Evolutionary conservation across 2,329 filamentous ascomycete genomes (phyloP).

Genomic region (Tolypocladium capitatum): DNA sequence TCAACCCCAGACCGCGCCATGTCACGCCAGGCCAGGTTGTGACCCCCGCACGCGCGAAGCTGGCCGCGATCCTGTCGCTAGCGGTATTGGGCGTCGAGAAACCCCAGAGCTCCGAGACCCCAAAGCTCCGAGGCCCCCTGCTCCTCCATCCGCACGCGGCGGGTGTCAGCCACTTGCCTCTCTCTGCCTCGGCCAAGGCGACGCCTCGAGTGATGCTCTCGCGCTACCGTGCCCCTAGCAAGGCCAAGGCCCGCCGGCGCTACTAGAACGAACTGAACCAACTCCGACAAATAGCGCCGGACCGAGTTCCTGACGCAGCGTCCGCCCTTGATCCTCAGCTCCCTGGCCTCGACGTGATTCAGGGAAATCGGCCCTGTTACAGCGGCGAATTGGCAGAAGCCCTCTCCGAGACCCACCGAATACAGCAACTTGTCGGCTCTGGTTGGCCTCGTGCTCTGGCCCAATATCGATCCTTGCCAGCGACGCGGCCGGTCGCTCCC

Average conservation of each 20-base stretch:
- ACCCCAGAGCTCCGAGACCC: not conserved
- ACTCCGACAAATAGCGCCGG: too few relatives aligned
- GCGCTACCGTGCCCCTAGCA: too few relatives aligned
- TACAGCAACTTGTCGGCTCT: not conserved
- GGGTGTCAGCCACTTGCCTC: too few relatives aligned
- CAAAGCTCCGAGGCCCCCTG: not conserved
- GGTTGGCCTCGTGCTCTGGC: not conserved
- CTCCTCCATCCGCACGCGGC: not conserved
- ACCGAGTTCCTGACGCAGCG: too few relatives aligned
- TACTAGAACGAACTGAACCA: not conserved
- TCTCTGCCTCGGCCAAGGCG: too few relatives aligned
- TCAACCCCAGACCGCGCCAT: slow-evolving; percentile 15
- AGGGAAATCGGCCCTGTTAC: not conserved
- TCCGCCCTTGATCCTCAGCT: too few relatives aligned
- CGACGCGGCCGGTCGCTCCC: not conserved
- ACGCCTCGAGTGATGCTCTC: too few relatives aligned
- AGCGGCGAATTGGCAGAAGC: too few relatives aligned
- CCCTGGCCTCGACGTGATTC: not conserved
- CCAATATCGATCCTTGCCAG: not conserved
- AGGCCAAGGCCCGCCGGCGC: not conserved
- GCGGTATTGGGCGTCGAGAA: not conserved
- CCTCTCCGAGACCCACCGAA: not conserved
- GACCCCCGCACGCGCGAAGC: not conserved
- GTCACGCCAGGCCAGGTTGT: not conserved
- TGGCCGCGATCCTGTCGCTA: not conserved